Evolutionary conservation across 768 basidiomycete species (phyloP).

Genomic region (Termitomyces sp.): DNA sequence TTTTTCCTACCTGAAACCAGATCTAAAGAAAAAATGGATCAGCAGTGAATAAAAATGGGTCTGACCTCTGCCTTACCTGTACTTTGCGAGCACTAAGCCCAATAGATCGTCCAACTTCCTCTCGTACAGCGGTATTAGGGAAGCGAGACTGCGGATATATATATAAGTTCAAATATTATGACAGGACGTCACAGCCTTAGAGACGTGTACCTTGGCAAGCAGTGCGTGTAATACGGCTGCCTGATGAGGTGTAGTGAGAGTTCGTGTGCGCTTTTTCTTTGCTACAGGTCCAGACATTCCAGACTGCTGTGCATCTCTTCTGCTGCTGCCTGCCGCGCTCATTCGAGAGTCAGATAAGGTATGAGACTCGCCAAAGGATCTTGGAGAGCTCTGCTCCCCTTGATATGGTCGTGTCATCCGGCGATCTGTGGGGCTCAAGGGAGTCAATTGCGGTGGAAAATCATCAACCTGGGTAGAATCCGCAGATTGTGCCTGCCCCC

Average conservation of each 20-base stretch:
- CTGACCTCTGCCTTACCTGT: slow-evolving; percentile 52
- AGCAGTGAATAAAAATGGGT: slow-evolving; percentile 7
- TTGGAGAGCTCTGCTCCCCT: slow-evolving; percentile 22
- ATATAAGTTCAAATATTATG: slow-evolving; percentile 9
- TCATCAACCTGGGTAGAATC: slow-evolving; percentile 24
- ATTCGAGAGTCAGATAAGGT: slow-evolving; percentile 51
- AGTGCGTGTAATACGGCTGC: slow-evolving; percentile 84
- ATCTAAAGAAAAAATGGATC: slow-evolving; percentile 48
- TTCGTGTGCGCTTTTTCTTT: slow-evolving; percentile 82
- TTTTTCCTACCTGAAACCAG: slow-evolving; percentile 74
- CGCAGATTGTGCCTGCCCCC: slow-evolving; percentile 20
- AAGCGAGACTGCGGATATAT: slow-evolving; percentile 66
- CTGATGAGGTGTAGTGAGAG: slow-evolving; percentile 84
- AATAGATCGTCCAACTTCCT: slow-evolving; percentile 83
- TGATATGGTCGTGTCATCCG: slow-evolving; percentile 44
- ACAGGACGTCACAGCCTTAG: background rate
- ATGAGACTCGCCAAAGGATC: slow-evolving; percentile 29
- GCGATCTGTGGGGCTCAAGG: slow-evolving; percentile 25
- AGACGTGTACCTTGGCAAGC: slow-evolving; percentile 68
- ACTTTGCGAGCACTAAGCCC: slow-evolving; percentile 90
- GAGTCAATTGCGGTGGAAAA: slow-evolving; percentile 18
- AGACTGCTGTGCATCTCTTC: slow-evolving; percentile 40
- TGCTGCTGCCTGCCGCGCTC: slow-evolving; percentile 59
- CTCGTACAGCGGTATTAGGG: slow-evolving; percentile 82
- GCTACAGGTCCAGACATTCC: slow-evolving; percentile 42